phyloP scores from a whole-genome alignment of 2,329 filamentous ascomycete genomes.

The Aspergillus aculeatinus region DNA sequence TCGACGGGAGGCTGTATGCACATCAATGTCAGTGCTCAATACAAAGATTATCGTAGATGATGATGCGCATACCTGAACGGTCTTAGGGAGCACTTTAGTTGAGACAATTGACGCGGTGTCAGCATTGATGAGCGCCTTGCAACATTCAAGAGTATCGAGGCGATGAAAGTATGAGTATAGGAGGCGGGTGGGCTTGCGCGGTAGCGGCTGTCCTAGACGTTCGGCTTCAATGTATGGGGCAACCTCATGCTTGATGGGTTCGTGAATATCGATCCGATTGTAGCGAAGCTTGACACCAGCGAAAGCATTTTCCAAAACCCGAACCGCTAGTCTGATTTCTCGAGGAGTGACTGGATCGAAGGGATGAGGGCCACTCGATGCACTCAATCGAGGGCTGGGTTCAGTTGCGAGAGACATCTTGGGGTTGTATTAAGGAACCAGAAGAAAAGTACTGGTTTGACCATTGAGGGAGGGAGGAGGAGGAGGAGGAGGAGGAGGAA shows the following conservation, averaged over 20 bases:
- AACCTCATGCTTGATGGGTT: slow-evolving; percentile 61
- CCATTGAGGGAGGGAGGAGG: background rate
- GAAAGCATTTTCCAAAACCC: slow-evolving; percentile 37
- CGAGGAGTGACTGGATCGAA: slow-evolving; percentile 40
- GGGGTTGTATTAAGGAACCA: background rate
- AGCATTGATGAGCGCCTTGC: slow-evolving; percentile 42
- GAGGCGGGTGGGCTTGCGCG: slow-evolving; percentile 51
- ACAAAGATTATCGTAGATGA: background rate
- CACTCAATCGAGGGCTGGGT: slow-evolving; percentile 10
- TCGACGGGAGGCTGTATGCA: slow-evolving; percentile 57
- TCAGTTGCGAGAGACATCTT: slow-evolving; percentile 18
- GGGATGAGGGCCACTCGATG: slow-evolving; percentile 30
- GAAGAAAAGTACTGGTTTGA: background rate
- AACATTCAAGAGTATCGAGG: slow-evolving; percentile 44
- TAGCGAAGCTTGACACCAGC: slow-evolving; percentile 47
- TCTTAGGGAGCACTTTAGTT: slow-evolving; percentile 46
- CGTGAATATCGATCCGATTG: slow-evolving; percentile 66
- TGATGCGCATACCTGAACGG: slow-evolving; percentile 41
- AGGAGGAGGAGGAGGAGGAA: no score
- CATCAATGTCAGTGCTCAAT: slow-evolving; percentile 47
- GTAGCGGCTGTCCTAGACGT: slow-evolving; percentile 50
- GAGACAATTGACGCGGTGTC: slow-evolving; percentile 36
- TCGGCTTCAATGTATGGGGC: slow-evolving; percentile 64
- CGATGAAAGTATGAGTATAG: slow-evolving; percentile 54
- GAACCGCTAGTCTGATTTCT: slow-evolving; percentile 38